Base-by-base conservation (phyloP, 2,329 filamentous ascomycete species). In the Colletotrichum liriopes region DNA sequence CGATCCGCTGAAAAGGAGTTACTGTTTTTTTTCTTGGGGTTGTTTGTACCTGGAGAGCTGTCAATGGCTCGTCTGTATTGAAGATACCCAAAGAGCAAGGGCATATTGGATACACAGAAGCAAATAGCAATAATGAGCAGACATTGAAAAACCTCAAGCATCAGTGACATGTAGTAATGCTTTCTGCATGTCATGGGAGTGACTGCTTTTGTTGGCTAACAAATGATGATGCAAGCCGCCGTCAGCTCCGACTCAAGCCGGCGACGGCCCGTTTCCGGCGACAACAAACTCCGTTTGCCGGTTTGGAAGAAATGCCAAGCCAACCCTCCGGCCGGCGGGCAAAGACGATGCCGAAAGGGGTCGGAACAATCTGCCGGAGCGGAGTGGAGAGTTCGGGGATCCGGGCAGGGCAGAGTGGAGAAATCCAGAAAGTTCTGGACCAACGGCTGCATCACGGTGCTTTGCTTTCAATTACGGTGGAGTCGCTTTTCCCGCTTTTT, bases 71-170 rank as follows among this genome's bases (percentile, higher is more conserved):
- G 41, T 45, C 49, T 51, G 58, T 26, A 37, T 62, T 41, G 14
- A 58, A 52, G 69, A 72, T 73, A 73, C 62, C 71, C 68, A 67
- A 49, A 55, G 35, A 61, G 71, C 49, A 67, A 47, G 20, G 43
- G 62, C 56, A 71, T 49, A 59, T 51, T 43, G 59, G 23, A 71
- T 52, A 41, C 12, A 51, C 39, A 63, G 41, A 47, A 35, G 5
- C 14, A 59, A 47, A 47, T 64, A 47, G 26, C 60, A 52, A 51
- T 47, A 69, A 20, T 6, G 7, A n/a, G 12, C 16, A 37, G 3
- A 7, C 23, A 29, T 51, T 51, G 26, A 43, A 5, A 51, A 52
- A 2, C 18, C 14, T 45, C 26, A 32, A 23, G 26, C 26, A 11
- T 18, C 11, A 5, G 43, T 47, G 32, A 35, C 20, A 16, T 51